A percentile compares a stretch with the other conserved stretches of the same genome.
Evolutionary conservation across 345 rosid species (phyloP).

Genomic region (Kandelia obovata): DNA sequence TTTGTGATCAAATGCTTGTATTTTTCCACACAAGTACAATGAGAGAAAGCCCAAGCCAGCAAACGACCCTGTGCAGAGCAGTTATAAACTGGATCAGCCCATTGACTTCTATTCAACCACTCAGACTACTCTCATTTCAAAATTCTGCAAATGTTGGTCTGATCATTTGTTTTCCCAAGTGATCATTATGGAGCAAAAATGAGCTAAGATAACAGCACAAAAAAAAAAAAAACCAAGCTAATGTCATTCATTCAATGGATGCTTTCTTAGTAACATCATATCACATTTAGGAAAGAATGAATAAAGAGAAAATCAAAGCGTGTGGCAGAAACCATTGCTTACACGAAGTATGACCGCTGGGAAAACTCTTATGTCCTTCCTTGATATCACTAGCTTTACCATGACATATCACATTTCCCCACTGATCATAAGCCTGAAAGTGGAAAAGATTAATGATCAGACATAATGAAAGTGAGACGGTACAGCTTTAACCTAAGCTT

Average conservation of each 20-base stretch:
- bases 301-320: not conserved
- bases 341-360: slow-evolving; percentile 87
- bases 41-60: slow-evolving; percentile 77
- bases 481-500: too few species aligned
- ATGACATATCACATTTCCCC: slow-evolving; percentile 72
- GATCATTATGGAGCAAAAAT: too few species aligned
- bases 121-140: too few species aligned
- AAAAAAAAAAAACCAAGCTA: too few species aligned
- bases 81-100: slow-evolving; percentile 2
- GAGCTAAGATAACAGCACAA: too few species aligned
- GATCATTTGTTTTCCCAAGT: too few species aligned
- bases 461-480: not conserved
- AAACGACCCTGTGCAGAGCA: slow-evolving; percentile 65
- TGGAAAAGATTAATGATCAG: not conserved
- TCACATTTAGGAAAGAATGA: not conserved
- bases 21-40: slow-evolving; percentile 67
- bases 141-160: too few species aligned
- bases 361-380: slow-evolving; percentile 90
- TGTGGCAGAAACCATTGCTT: slow-evolving; percentile 15
- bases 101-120: not conserved
- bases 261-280: too few species aligned
- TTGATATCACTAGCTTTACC: slow-evolving; percentile 49
- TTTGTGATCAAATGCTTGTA: slow-evolving; percentile 56
- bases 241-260: too few species aligned
- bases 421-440: slow-evolving; percentile 38